Evolutionary conservation across 2,329 filamentous ascomycete species (phyloP).

Genomic region (Cryphonectria carpinicola): DNA sequence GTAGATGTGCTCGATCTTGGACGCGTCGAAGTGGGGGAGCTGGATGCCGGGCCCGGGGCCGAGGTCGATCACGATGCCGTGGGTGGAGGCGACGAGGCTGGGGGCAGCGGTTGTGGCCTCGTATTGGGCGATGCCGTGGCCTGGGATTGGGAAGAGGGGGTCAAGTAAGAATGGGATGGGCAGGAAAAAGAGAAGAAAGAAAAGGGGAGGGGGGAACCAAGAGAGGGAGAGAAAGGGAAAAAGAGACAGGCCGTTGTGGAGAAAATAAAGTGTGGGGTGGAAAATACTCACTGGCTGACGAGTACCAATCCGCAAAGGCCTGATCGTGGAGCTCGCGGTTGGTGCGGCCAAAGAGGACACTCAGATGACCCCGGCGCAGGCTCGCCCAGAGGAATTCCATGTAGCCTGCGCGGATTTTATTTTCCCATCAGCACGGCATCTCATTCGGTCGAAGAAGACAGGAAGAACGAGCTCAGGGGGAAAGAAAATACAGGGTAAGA

Average conservation of each 20-base stretch:
- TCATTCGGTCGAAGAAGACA: too few species aligned
- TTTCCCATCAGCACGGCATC: not conserved
- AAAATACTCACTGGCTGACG: slow-evolving; percentile 13
- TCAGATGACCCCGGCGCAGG: slow-evolving; percentile 18
- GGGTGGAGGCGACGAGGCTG: slow-evolving; percentile 22
- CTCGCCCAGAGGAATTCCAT: slow-evolving; percentile 12
- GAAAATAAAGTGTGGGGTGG: not conserved
- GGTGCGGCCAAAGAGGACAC: slow-evolving; percentile 12
- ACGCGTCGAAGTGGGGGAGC: slow-evolving; percentile 42
- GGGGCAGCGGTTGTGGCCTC: slow-evolving; percentile 27
- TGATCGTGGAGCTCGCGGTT: slow-evolving; percentile 14
- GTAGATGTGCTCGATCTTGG: slow-evolving; percentile 40
- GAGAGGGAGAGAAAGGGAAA: not conserved
- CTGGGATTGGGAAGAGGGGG: not conserved
- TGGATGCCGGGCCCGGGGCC: slow-evolving; percentile 50
- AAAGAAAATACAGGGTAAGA: too few species aligned
- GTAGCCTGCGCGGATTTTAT: slow-evolving; percentile 4
- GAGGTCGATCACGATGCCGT: slow-evolving; percentile 47
- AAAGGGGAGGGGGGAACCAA: not conserved
- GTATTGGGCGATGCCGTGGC: slow-evolving; percentile 16
- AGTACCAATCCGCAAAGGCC: slow-evolving; percentile 20
- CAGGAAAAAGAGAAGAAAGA: not conserved
- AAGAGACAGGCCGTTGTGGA: not conserved
- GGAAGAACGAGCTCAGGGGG: too few species aligned
- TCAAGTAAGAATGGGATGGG: not conserved